These are phyloP conservation scores for Sclerotinia glacialis DNA, from an alignment of 2,329 filamentous ascomycete genomes.

Conservation along the genomic window DNA sequence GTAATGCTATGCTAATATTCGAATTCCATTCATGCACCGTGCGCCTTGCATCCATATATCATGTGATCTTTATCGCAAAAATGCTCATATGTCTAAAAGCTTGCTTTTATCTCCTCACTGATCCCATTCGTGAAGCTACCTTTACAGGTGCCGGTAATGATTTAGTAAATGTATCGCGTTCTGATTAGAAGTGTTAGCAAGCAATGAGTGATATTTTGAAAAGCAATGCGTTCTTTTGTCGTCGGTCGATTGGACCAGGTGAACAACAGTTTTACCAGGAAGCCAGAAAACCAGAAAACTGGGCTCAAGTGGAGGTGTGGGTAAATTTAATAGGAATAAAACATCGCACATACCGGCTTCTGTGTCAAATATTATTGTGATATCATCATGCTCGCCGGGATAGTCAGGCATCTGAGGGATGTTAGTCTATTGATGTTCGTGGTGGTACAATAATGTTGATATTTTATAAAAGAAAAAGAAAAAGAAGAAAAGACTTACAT, in stretches of 20 bases:
- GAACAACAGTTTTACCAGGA: not conserved
- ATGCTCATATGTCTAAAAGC: slow-evolving; percentile 9
- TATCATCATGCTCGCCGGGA: slow-evolving; percentile 89
- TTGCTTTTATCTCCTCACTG: slow-evolving; percentile 36
- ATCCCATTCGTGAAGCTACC: slow-evolving; percentile 37
- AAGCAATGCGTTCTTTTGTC: too few species aligned
- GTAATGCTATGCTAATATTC: slow-evolving; percentile 20
- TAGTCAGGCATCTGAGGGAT: slow-evolving; percentile 66
- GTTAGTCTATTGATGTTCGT: slow-evolving; percentile 10
- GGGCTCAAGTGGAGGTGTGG: not conserved
- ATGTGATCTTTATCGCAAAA: slow-evolving; percentile 2
- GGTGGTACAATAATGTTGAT: not conserved
- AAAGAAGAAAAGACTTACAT: slow-evolving; percentile 41
- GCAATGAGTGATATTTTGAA: not conserved
- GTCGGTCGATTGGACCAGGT: slow-evolving; percentile 18
- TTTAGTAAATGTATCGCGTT: slow-evolving; percentile 37
- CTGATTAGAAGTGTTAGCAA: slow-evolving; percentile 24
- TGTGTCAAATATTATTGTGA: slow-evolving; percentile 78
- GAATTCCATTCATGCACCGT: slow-evolving; percentile 15
- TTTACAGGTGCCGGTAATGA: slow-evolving; percentile 40
- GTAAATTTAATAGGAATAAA: not conserved
- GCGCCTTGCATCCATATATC: slow-evolving; percentile 13
- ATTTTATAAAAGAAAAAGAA: too few species aligned
- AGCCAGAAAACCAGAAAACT: not conserved
- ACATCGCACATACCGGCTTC: slow-evolving; percentile 47